Percentiles rank a stretch among this genome's conserved stretches.
Conservation (phyloP, 306 rosid genomes). For the Luffa aegyptiaca region DNA sequence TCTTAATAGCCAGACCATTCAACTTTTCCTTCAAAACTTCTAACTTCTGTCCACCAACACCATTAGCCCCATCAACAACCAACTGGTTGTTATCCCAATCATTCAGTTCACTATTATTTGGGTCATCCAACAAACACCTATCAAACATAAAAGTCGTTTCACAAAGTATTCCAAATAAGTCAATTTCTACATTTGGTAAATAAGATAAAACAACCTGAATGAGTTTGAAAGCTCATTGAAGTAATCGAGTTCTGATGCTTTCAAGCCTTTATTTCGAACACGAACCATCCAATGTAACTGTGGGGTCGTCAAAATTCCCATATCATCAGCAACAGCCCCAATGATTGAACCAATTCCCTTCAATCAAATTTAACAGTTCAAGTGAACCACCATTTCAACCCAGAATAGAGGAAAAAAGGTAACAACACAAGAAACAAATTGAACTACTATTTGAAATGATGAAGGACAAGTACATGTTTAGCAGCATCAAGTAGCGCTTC, state of each 20-base stretch:
- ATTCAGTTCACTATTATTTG: constrained; percentile 21
- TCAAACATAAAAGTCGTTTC: constrained; percentile 30
- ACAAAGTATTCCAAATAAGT: neutral
- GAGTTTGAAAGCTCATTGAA: constrained; percentile 61
- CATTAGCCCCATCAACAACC: constrained; percentile 90
- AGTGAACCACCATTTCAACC: neutral
- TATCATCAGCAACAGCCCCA: constrained; percentile 51
- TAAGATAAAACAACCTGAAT: constrained; percentile 45
- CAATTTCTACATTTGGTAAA: neutral
- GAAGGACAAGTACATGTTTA: constrained; percentile 35
- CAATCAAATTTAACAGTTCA: constrained; percentile 9
- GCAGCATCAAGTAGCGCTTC: constrained; percentile 73
- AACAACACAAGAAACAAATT: neutral
- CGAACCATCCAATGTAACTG: constrained; percentile 95
- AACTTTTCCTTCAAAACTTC: constrained; percentile 36
- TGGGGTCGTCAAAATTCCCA: constrained; percentile 86
- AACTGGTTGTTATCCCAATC: constrained; percentile 28
- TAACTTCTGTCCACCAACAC: constrained; percentile 85
- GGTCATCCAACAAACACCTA: constrained; percentile 84
- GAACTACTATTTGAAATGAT: neutral
- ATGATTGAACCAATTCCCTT: constrained; percentile 72
- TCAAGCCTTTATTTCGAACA: constrained; percentile 45
- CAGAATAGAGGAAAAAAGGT: neutral
- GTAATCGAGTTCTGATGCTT: constrained; percentile 59
- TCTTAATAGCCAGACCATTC: constrained; percentile 48